These are phyloP conservation scores for Globisporangium megalacanthum DNA, from an alignment of 352 stramenopile genomes.

Conservation along the genomic window DNA sequence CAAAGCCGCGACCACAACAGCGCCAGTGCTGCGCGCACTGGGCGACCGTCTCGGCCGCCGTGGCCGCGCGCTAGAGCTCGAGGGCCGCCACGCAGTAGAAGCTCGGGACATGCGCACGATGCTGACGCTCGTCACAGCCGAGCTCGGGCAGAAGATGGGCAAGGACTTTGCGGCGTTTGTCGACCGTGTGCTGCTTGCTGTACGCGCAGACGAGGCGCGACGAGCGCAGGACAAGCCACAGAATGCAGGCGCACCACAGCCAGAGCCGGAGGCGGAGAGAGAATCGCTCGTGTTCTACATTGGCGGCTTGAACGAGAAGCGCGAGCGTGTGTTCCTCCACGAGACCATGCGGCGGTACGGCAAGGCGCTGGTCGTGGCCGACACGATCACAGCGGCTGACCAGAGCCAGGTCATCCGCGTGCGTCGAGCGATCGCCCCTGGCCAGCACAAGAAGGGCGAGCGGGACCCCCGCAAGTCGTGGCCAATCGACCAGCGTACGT, in stretches of 20 bases:
- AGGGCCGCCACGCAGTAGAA: conserved; percentile 32
- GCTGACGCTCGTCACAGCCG: conserved; percentile 37
- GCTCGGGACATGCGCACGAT: conserved; percentile 42
- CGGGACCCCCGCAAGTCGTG: conserved; percentile 56
- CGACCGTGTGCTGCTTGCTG: conserved; percentile 38
- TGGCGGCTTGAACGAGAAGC: conserved; percentile 80
- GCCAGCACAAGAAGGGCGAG: conserved; percentile 38
- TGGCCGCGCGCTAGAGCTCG: conserved; percentile 9
- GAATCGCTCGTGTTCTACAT: conserved; percentile 71
- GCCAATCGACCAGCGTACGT: conserved; percentile 68
- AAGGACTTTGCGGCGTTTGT: conserved; percentile 74
- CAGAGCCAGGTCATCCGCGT: conserved; percentile 72
- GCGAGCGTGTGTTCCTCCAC: conserved; percentile 86
- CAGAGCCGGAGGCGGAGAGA: conserved; percentile 2
- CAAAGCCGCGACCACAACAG: not conserved
- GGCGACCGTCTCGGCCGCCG: conserved; percentile 9
- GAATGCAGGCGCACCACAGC: conserved; percentile 1
- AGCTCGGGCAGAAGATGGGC: conserved; percentile 62
- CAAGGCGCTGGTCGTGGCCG: conserved; percentile 74
- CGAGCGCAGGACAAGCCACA: not conserved
- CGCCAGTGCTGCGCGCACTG: conserved; percentile 15
- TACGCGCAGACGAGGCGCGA: conserved; percentile 23
- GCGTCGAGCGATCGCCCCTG: conserved; percentile 27
- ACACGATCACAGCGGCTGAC: conserved; percentile 84
- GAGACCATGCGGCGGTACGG: conserved; percentile 83